A percentile compares a stretch with the other conserved stretches of the same genome.
Evolutionary conservation across 108 stramenopile species (phyloP).

Genomic region (Schizochytrium sp.): DNA sequence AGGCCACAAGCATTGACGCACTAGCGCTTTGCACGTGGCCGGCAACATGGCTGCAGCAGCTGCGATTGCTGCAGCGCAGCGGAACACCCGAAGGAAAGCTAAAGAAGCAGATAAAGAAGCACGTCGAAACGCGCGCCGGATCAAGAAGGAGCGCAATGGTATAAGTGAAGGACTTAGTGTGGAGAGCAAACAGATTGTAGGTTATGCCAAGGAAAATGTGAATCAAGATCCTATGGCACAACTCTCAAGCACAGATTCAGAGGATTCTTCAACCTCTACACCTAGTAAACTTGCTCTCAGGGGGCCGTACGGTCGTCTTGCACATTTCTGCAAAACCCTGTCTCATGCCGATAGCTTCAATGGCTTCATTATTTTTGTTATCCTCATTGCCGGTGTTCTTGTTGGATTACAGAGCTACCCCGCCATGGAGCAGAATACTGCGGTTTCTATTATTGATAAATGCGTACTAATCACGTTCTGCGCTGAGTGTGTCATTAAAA

Average conservation of each 20-base stretch:
- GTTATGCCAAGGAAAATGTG: slow-evolving; percentile 1
- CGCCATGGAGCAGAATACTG: neutral
- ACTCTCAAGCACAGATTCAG: neutral
- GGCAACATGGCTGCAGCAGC: neutral
- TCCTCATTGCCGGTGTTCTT: slow-evolving; percentile 70
- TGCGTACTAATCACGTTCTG: slow-evolving; percentile 59
- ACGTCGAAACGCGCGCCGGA: neutral
- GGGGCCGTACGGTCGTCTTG: neutral
- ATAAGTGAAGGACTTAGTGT: neutral
- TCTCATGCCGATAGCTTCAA: slow-evolving; percentile 40
- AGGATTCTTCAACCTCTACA: neutral
- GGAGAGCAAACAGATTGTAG: neutral
- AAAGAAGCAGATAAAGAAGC: slow-evolving; percentile 23
- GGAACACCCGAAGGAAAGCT: slow-evolving; percentile 22
- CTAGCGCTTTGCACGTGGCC: neutral
- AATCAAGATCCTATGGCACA: neutral
- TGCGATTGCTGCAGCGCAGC: slow-evolving; percentile 15
- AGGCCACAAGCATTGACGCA: neutral
- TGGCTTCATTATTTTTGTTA: slow-evolving; percentile 61
- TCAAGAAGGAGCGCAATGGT: slow-evolving; percentile 36
- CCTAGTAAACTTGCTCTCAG: too few relatives aligned
- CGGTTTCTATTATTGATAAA: neutral
- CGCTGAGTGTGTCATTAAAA: slow-evolving; percentile 66
- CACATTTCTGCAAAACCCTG: neutral
- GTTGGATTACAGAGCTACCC: slow-evolving; percentile 72